Evolutionary conservation across 148 eudicot species (phyloP).

Genomic region (Rhododendron ferrugineum): DNA sequence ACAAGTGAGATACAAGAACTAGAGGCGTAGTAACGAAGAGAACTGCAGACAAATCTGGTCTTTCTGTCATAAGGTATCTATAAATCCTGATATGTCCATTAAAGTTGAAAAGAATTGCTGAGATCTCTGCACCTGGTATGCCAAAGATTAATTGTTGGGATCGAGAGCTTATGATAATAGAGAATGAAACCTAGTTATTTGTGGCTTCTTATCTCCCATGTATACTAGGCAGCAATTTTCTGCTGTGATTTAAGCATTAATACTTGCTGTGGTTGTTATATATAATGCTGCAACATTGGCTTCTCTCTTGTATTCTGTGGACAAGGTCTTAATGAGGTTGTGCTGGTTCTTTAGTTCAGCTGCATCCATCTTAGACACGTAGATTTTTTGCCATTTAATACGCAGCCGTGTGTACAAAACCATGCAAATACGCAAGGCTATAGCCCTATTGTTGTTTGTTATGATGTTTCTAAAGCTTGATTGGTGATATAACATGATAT

Average conservation of each 20-base stretch:
- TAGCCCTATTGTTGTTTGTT: background rate
- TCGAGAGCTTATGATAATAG: background rate
- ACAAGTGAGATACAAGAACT: slow-evolving; percentile 53
- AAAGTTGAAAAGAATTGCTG: background rate
- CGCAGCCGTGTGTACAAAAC: background rate
- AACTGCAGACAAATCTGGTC: background rate
- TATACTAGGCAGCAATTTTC: background rate
- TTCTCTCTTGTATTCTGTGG: background rate
- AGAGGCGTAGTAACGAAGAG: slow-evolving; percentile 12
- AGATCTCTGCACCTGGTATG: background rate
- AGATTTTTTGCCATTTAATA: background rate
- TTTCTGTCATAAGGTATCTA: background rate
- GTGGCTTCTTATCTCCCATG: background rate
- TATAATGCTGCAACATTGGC: background rate
- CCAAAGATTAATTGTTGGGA: background rate
- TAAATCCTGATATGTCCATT: background rate
- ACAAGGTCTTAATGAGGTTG: background rate
- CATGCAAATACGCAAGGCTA: background rate
- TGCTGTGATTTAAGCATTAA: background rate
- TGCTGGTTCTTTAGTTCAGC: background rate
- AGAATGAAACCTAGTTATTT: background rate
- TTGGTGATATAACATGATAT: background rate
- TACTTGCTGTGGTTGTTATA: background rate
- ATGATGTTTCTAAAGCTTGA: background rate
- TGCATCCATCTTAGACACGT: background rate